Evolutionary conservation across 1,284 basidiomycete species (phyloP), one percentile per base, ranked within the genome.

Genomic region (Trichosporon faecale): DNA sequence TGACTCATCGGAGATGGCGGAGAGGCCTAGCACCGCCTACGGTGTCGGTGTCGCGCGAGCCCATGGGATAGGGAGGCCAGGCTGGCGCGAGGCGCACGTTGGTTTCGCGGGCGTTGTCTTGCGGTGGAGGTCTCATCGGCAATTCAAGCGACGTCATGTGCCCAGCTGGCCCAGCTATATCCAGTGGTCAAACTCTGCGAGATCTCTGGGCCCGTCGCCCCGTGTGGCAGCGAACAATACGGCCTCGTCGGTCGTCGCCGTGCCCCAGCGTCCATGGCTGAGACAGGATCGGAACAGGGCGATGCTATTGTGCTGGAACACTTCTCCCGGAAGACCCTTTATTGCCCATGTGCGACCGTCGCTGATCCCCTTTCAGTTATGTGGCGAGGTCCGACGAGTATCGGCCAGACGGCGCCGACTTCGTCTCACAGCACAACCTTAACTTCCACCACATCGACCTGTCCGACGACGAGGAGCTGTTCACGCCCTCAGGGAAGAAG

Each of bases 301-400:
- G 25, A 29, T 18, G 11, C 7, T 18, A 61, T 27, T 29, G 16
- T 60, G 14, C 57, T n/a, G 27, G 29, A 11, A 7, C 57, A 8
- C 27, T 16, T 12, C 57, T 61, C 27, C 18, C 7, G 27, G 29
- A n/a, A n/a, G 29, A 61, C 57, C 57, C 57, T 61, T 61, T 29
- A n/a, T 61, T 61, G 57, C 29, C 29, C 57, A 61, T 61, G 57
- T 61, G 49, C 44, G 18, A 21, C 44, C 21, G 44, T 21, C 25
- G 55, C 57, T 64, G 46, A 63, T 27, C 52, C 40, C 33, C 1
- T 21, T 21, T 7, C 71, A 82, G 80, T 67, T 82, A 83, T 66
- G 76, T 83, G 23, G 79, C 77, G 67, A 73, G 75, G 1, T 68
- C 66, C 2, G 76, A 78, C 52, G 77, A 80, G 60, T 82, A 82